Base-by-base conservation (phyloP, 805 yeast genomes). In the Cephaloascus fragrans region DNA sequence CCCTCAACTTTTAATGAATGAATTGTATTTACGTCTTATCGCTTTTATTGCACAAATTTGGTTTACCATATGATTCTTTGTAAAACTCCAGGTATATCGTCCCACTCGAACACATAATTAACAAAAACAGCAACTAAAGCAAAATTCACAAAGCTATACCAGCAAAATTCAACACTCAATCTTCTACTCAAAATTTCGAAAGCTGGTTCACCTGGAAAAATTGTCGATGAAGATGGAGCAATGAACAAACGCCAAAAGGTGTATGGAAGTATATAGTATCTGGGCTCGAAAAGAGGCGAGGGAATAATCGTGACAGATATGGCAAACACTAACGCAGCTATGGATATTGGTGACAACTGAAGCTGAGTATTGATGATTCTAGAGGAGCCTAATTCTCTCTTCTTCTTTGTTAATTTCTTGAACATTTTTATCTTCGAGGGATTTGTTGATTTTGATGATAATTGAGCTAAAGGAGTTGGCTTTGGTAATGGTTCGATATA, bases 31-130 rank as follows among this genome's bases (percentile, higher is more conserved):
- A n/a, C n/a, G n/a, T n/a, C n/a, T n/a, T n/a, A n/a, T n/a, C n/a
- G n/a, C n/a, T n/a, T n/a, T n/a, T n/a, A n/a, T n/a, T n/a, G n/a
- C n/a, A n/a, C n/a, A n/a, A n/a, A n/a, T n/a, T n/a, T n/a, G n/a
- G 10, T n/a, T 62, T 55, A 93, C 98, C 97, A 93, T 49, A 90
- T 88, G 43, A 93, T 85, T 49, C 97, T 72, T 57, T 88, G 96
- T 6, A 64, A 48, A 5, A 56, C 59, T 0, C 65, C 70, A 0
- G 72, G 66, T 48, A 84, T 83, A 40, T 71, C 67, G 0, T 55
- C 61, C 96, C 96, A 88, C 8, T 54, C 46, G 48, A 89, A 84
- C 19, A 84, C 75, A 44, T 73, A 70, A 3, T 54, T 59, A 23
- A 82, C 60, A 50, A 88, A 88, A 1, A 88, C 57, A 2, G 51